Evolutionary conservation across 805 yeast genomes (phyloP).

Genomic region (Komagataella ulmi): DNA sequence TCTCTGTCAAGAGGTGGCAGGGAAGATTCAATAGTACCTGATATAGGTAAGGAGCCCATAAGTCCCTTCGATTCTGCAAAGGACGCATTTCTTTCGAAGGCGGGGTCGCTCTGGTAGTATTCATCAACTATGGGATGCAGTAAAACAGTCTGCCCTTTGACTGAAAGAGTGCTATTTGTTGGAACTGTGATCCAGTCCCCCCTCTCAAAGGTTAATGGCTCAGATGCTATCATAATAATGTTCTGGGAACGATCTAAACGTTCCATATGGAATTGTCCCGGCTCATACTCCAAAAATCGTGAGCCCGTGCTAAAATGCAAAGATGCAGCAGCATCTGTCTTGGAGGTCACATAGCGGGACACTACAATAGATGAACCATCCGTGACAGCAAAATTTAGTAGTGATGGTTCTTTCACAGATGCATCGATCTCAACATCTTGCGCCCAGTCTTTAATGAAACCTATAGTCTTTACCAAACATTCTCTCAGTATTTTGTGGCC

Average conservation of each 20-base stretch:
- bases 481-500: conserved; percentile 45
- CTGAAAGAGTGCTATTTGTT: conserved; percentile 74
- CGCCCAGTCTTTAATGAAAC: conserved; percentile 69
- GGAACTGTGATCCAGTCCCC: conserved; percentile 98
- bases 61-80: conserved; percentile 87
- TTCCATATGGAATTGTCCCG: conserved; percentile 91
- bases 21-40: conserved; percentile 31
- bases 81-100: conserved; percentile 55
- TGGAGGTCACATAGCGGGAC: conserved; percentile 78
- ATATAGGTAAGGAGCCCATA: conserved; percentile 79
- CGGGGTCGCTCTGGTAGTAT: conserved; percentile 64
- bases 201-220: conserved; percentile 91
- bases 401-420: conserved; percentile 50
- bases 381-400: conserved; percentile 88
- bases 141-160: conserved; percentile 74
- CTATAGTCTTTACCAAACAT: conserved; percentile 66
- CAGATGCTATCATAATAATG: conserved; percentile 89
- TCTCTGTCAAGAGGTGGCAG: conserved; percentile 76
- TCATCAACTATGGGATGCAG: conserved; percentile 89
- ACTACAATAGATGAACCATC: conserved; percentile 84
- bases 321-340: conserved; percentile 92
- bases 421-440: conserved; percentile 32
- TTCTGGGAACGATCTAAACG: conserved; percentile 85
- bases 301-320: conserved; percentile 91
- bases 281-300: conserved; percentile 76